phyloP scores from a whole-genome alignment of 805 yeast genomes.

The Saccharomyces kudriavzevii region DNA sequence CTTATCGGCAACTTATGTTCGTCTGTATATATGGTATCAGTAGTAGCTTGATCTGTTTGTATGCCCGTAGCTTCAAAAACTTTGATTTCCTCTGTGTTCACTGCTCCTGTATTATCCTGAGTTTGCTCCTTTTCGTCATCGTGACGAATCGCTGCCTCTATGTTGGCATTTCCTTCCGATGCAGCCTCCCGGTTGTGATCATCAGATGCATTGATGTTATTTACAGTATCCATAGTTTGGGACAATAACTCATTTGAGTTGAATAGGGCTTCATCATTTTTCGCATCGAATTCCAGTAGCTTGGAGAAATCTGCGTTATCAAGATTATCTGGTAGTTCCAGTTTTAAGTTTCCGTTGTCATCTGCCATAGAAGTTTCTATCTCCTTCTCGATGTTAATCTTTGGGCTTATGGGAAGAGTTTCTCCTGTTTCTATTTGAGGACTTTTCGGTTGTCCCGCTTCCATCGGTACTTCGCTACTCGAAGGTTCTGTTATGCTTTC shows the following conservation, averaged over 20 bases:
- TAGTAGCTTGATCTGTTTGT: not conserved
- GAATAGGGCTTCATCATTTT: conserved; percentile 26
- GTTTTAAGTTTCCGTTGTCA: conserved; percentile 12
- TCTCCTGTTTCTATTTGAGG: not conserved
- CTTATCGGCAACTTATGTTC: not conserved
- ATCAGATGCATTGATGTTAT: conserved; percentile 7
- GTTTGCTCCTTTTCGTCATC: conserved; percentile 5
- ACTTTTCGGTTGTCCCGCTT: not conserved
- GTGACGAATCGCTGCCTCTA: not conserved
- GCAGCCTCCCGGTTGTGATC: not conserved
- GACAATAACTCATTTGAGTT: conserved; percentile 11
- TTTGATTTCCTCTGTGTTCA: not conserved
- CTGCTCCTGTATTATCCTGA: not conserved
- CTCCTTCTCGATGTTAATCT: not conserved
- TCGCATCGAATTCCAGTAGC: conserved; percentile 27
- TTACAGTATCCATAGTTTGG: conserved; percentile 2
- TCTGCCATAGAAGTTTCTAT: not conserved
- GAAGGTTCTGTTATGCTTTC: not conserved
- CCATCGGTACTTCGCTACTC: not conserved
- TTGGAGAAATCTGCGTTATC: conserved; percentile 28
- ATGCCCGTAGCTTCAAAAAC: not conserved
- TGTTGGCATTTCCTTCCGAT: not conserved
- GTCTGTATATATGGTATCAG: not conserved
- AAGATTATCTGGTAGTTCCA: conserved; percentile 20
- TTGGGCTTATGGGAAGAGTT: not conserved